A percentile compares a stretch with the other conserved stretches of the same genome.
Conservation (phyloP, 179 eudicot species). For the Vitellaria paradoxa region DNA sequence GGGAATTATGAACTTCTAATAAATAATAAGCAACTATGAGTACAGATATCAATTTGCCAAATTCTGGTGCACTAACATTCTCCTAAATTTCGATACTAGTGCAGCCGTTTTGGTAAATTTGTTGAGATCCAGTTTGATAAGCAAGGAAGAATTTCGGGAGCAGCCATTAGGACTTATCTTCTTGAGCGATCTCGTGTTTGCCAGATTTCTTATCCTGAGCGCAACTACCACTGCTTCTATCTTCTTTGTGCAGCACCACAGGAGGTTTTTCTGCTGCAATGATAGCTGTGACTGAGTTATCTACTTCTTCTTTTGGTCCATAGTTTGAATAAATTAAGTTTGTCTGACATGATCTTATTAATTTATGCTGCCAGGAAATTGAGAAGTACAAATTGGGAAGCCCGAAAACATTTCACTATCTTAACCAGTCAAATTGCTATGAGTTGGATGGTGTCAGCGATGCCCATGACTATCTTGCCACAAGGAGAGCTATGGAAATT, state of each 20-base stretch:
- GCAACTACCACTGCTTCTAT: constrained; percentile 98
- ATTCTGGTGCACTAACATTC: constrained; percentile 11
- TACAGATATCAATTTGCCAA: not conserved
- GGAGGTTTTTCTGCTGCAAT: constrained; percentile 48
- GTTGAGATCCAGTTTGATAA: constrained; percentile 98
- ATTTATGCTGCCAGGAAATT: constrained; percentile 53
- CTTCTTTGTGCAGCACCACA: constrained; percentile 98
- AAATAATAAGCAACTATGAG: not conserved
- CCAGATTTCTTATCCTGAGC: constrained; percentile 90
- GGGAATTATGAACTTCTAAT: not conserved
- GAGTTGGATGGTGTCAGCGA: constrained; percentile 82
- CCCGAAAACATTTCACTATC: constrained; percentile 83
- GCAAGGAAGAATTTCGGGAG: constrained; percentile 99
- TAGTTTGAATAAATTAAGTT: constrained; percentile 1
- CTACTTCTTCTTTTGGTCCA: not conserved
- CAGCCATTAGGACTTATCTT: constrained; percentile 96
- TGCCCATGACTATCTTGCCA: constrained; percentile 90
- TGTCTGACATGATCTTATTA: constrained; percentile 8
- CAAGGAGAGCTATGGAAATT: constrained; percentile 96
- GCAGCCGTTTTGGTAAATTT: constrained; percentile 98
- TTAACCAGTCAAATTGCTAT: constrained; percentile 88
- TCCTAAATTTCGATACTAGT: constrained; percentile 23
- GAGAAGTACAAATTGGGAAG: constrained; percentile 73
- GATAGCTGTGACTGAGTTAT: constrained; percentile 5
- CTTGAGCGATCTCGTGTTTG: constrained; percentile 97